These are phyloP conservation scores for Phaeosphaeria sp. DNA, from an alignment of 2,329 filamentous ascomycete species.

Conservation along the genomic window DNA sequence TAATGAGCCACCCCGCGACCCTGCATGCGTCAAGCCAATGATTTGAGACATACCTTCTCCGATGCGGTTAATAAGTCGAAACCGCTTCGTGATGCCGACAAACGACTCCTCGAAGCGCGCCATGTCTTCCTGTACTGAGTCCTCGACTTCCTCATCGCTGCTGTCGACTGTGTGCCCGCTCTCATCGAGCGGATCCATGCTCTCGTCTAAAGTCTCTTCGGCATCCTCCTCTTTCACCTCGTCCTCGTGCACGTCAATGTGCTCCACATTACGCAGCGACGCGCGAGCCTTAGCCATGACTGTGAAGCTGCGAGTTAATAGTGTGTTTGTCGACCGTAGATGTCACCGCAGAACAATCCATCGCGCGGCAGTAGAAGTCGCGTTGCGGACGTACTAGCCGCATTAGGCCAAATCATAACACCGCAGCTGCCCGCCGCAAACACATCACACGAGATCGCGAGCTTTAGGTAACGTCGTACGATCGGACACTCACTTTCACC, in stretches of 20 bases:
- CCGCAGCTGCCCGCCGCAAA: slow-evolving; percentile 17
- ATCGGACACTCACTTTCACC: slow-evolving; percentile 18
- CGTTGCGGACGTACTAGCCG: slow-evolving; percentile 10
- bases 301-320: slow-evolving; percentile 11
- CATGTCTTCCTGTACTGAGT: slow-evolving; percentile 82
- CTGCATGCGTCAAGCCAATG: slow-evolving; percentile 36
- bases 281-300: slow-evolving; percentile 42
- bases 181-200: slow-evolving; percentile 57
- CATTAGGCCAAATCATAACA: slow-evolving; percentile 28
- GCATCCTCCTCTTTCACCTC: slow-evolving; percentile 46
- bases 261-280: slow-evolving; percentile 32
- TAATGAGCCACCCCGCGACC: slow-evolving; percentile 32
- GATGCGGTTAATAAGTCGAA: slow-evolving; percentile 93
- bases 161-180: slow-evolving; percentile 56
- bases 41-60: slow-evolving; percentile 74
- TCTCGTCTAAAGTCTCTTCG: slow-evolving; percentile 54
- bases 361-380: slow-evolving; percentile 13
- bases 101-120: slow-evolving; percentile 81
- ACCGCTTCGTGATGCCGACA: slow-evolving; percentile 80
- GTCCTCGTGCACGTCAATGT: slow-evolving; percentile 36
- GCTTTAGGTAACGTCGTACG: slow-evolving; percentile 18
- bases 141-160: slow-evolving; percentile 67
- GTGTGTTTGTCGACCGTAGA: slow-evolving; percentile 12
- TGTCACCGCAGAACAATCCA: slow-evolving; percentile 9
- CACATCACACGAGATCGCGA: slow-evolving; percentile 19